Base-by-base conservation (phyloP, 2,329 filamentous ascomycete species). In the Fusarium nodosum region DNA sequence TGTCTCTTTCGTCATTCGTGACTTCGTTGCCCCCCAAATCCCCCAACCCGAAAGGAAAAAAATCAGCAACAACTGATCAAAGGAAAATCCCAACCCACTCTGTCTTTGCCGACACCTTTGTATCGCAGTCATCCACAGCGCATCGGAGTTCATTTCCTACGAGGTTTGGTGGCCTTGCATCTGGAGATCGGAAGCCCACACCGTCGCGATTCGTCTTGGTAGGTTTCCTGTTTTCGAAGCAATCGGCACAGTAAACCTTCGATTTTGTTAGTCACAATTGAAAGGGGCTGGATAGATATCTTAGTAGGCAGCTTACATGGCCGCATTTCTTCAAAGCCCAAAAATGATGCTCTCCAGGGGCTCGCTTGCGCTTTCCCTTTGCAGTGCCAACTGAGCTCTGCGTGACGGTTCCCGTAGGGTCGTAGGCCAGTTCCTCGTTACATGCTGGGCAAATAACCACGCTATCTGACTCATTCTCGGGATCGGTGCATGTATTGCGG, bases 311-410 rank as follows among this genome's bases (percentile, higher is more conserved):
- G 42, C 85, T 76, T 86, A 98, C 96, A 82, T 99, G 96, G 69
- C 96, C 96, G 78, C 96, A 99, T 53, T 86, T 86, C 79, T 94
- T 97, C 36, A 96, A 86, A 1, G 96, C 91, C 94, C 94, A 98
- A 66, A 98, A 95, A 74, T 97, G 92, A 76, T 93, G 90, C 79
- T 97, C 94, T 24, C 84, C 86, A 9, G 82, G 79, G 22, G 84
- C 82, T 34, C 77, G 72, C 73, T 86, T 89, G 48, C 81, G 81
- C 39, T 81, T 85, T 5, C 68, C 68, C 67, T 74, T 80, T 0
- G 69, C 59, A 13, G 65, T 61, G 6, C 64, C 62, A 16, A 70
- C 64, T n/a, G 69, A 53, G 34, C 66, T 72, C 42, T 56, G 61
- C 5, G 60, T 41, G 7, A 67, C 72, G 22, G 73, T 71, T 39